Evolutionary conservation across 2,329 filamentous ascomycete genomes (phyloP).

Genomic region (Aureobasidium pullulans): DNA sequence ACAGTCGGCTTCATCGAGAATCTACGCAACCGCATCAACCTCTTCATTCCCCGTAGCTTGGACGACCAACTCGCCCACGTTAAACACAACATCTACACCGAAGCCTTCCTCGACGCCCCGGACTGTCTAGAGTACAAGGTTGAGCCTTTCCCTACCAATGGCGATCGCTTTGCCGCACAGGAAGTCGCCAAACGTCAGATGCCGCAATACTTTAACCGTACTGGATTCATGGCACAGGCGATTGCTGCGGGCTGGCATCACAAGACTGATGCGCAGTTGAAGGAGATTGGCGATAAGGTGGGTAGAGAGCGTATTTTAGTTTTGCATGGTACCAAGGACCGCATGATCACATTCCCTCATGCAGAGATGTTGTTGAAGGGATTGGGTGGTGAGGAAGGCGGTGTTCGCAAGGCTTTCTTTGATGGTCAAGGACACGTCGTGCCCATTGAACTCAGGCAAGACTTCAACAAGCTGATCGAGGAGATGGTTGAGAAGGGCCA

Average conservation of each 20-base stretch:
- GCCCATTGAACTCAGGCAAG: slow-evolving; percentile 60
- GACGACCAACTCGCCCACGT: slow-evolving; percentile 59
- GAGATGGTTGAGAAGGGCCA: slow-evolving; percentile 49
- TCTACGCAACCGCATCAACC: slow-evolving; percentile 49
- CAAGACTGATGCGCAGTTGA: slow-evolving; percentile 62
- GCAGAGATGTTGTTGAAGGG: slow-evolving; percentile 60
- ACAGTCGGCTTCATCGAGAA: slow-evolving; percentile 53
- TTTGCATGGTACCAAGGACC: slow-evolving; percentile 66
- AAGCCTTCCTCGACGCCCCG: slow-evolving; percentile 53
- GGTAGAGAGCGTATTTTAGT: slow-evolving; percentile 69
- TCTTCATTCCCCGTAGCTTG: slow-evolving; percentile 61
- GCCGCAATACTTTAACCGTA: slow-evolving; percentile 51
- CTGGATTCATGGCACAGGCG: slow-evolving; percentile 69
- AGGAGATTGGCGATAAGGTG: slow-evolving; percentile 57
- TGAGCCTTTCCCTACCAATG: slow-evolving; percentile 62
- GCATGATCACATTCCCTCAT: slow-evolving; percentile 69
- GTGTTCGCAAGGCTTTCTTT: slow-evolving; percentile 52
- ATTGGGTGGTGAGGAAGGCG: slow-evolving; percentile 51
- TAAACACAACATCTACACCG: slow-evolving; percentile 59
- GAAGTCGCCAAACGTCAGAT: slow-evolving; percentile 66
- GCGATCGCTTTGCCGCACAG: slow-evolving; percentile 72
- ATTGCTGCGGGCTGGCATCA: slow-evolving; percentile 73
- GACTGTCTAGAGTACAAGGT: slow-evolving; percentile 45
- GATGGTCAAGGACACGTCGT: slow-evolving; percentile 70
- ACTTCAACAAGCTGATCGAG: slow-evolving; percentile 60